Evolutionary conservation across 179 eudicot species (phyloP).

Genomic region (Amaranthus tricolor): DNA sequence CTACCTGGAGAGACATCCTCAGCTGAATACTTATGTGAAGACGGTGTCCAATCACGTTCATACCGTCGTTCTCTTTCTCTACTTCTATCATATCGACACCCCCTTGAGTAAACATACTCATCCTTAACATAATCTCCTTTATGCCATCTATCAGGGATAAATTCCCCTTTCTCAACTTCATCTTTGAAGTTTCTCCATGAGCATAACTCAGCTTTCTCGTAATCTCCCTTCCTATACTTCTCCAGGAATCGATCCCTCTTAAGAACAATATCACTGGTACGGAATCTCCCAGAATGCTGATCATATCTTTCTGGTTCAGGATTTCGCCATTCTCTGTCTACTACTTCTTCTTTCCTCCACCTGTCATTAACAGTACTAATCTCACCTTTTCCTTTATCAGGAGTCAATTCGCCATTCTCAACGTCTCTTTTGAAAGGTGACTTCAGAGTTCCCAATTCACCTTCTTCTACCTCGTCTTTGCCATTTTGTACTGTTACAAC

Average conservation of each 20-base stretch:
- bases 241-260: constrained; percentile 35
- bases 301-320: constrained; percentile 44
- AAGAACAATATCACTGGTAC: constrained; percentile 16
- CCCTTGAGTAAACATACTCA: constrained; percentile 41
- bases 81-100: constrained; percentile 33
- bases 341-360: constrained; percentile 30
- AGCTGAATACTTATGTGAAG: constrained; percentile 46
- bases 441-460: constrained; percentile 76
- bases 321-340: constrained; percentile 40
- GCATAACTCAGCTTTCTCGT: constrained; percentile 26
- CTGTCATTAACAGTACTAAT: constrained; percentile 23
- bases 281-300: constrained; percentile 36
- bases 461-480: constrained; percentile 91
- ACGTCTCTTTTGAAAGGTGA: constrained; percentile 44
- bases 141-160: constrained; percentile 70
- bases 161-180: constrained; percentile 66
- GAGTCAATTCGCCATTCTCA: constrained; percentile 57
- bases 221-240: constrained; percentile 26
- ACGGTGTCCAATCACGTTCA: constrained; percentile 59
- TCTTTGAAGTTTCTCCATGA: constrained; percentile 43
- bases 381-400: constrained; percentile 53
- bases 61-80: constrained; percentile 56
- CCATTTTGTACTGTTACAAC: constrained; percentile 22
- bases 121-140: constrained; percentile 42
- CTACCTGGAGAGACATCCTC: constrained; percentile 45